Evolutionary conservation across 2,329 filamentous ascomycete species (phyloP), one percentile per base, ranked within the genome.

Genomic region (Aspergillus thermomutatus): DNA sequence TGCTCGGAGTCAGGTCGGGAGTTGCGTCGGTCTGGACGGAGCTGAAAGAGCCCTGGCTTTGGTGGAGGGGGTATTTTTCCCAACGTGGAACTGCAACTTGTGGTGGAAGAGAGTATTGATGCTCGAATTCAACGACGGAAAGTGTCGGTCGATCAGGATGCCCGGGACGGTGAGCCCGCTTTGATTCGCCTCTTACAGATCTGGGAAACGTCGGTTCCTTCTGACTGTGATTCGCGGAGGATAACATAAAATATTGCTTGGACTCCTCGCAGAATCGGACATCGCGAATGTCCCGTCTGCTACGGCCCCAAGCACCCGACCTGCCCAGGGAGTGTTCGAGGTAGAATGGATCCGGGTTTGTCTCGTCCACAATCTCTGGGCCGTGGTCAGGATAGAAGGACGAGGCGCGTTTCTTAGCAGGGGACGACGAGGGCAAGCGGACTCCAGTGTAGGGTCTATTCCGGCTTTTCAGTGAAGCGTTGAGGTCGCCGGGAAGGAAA

Each of bases 281-380:
- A 69, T 74, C 64, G 56, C 70, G 67, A 60, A 69, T 66, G 7
- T 60, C 62, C 25, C 65, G 65, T 28, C 57, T 60, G 53, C 64
- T 61, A 37, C 59, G 56, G 25, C 68, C 61, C 66, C 66, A 70
- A 41, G 62, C 56, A n/a, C 63, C 62, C 11, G 67, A 65, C 37
- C 61, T 63, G 6, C 66, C 62, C 46, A 75, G 57, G 17, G 72
- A 71, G 43, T 70, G 64, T 56, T 75, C 73, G 23, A 75, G 69
- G 50, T 75, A 75, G 60, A 75, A 75, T 4, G 73, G 73, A 55
- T 75, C 73, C 5, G 66, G 64, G 46, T 72, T 71, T 14, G 72
- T 65, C 28, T 75, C 72, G 58, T 73, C 72, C 4, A 66, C 43
- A 5, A 64, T 65, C 50, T 66, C 66, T 0, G 62, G 58, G 4